Conservation (phyloP, 169 alveolate genomes). For the Eimeria tenella region DNA sequence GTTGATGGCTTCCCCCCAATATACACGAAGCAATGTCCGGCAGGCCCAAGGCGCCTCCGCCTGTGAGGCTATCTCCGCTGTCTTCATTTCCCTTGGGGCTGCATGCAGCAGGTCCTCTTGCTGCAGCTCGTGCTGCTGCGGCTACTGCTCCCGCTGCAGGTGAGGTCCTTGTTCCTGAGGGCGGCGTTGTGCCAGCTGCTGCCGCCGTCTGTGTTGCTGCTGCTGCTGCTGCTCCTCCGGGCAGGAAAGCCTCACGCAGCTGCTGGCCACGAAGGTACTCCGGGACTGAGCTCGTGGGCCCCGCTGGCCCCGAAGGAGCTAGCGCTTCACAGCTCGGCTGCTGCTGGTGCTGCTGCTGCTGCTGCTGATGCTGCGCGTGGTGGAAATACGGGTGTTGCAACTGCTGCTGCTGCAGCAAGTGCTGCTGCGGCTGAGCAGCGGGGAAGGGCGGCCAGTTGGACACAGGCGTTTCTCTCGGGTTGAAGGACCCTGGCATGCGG, state of each 20-base stretch:
- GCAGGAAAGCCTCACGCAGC: neutral
- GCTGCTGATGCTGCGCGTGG: constrained; percentile 22
- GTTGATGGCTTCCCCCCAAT: constrained; percentile 33
- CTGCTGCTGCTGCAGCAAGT: neutral
- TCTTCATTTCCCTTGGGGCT: neutral
- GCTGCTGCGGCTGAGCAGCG: constrained; percentile 15
- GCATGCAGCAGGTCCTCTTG: too few relatives aligned
- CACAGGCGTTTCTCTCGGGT: neutral
- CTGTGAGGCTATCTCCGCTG: neutral
- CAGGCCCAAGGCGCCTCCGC: constrained; percentile 23
- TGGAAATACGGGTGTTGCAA: neutral
- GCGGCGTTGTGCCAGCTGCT: constrained; percentile 1
- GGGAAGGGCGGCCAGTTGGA: neutral
- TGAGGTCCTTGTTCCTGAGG: neutral
- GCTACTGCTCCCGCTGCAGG: constrained; percentile 39
- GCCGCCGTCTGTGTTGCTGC: constrained; percentile 6
- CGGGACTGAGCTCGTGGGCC: neutral
- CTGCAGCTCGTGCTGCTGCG: constrained; percentile 38
- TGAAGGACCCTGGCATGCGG: neutral
- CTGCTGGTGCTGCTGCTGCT: constrained; percentile 37
- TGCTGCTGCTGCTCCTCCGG: constrained; percentile 37
- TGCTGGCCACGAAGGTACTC: constrained; percentile 21
- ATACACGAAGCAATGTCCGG: constrained; percentile 54
- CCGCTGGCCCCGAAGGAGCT: constrained; percentile 8
- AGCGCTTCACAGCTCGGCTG: neutral